A percentile compares a stretch with the other conserved stretches of the same genome.
phyloP scores from a whole-genome alignment of 768 basidiomycete species.

The Daedaleopsis nitida region DNA sequence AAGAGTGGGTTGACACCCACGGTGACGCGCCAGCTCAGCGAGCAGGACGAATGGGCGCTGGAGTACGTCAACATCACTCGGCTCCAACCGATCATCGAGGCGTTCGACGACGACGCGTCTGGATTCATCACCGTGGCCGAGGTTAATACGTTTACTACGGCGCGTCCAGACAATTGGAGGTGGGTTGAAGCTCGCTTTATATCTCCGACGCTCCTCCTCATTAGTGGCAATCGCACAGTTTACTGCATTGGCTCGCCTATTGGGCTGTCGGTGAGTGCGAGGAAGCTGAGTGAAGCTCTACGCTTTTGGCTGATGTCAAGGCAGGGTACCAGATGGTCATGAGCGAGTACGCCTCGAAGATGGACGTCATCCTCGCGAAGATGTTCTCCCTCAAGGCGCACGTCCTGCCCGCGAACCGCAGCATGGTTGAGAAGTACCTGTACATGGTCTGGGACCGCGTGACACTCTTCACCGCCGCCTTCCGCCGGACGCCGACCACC shows the following conservation, averaged over 20 bases:
- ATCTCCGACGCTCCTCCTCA: background rate
- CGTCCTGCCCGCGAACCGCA: constrained; percentile 25
- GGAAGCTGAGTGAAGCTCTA: background rate
- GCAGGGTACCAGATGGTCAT: constrained; percentile 26
- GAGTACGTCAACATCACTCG: constrained; percentile 35
- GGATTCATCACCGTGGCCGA: constrained; percentile 39
- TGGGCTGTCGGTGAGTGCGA: constrained; percentile 36
- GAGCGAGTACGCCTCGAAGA: constrained; percentile 18
- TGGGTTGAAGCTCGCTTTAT: constrained; percentile 3
- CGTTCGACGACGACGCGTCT: constrained; percentile 42
- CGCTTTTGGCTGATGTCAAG: background rate
- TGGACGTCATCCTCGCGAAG: constrained; percentile 14
- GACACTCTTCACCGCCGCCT: constrained; percentile 19
- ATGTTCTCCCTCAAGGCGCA: constrained; percentile 16
- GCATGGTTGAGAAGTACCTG: constrained; percentile 31
- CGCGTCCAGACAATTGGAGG: constrained; percentile 37
- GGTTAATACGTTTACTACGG: constrained; percentile 34
- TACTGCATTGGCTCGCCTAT: constrained; percentile 36
- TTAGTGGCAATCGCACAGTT: constrained; percentile 12
- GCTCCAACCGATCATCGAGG: constrained; percentile 37
- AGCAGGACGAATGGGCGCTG: constrained; percentile 29
- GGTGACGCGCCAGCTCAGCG: background rate
- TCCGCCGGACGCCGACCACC: constrained; percentile 16
- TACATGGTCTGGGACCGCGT: constrained; percentile 10
- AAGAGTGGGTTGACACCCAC: background rate